phyloP scores from a whole-genome alignment of 768 basidiomycete genomes.

The Tulasnella sp. region DNA sequence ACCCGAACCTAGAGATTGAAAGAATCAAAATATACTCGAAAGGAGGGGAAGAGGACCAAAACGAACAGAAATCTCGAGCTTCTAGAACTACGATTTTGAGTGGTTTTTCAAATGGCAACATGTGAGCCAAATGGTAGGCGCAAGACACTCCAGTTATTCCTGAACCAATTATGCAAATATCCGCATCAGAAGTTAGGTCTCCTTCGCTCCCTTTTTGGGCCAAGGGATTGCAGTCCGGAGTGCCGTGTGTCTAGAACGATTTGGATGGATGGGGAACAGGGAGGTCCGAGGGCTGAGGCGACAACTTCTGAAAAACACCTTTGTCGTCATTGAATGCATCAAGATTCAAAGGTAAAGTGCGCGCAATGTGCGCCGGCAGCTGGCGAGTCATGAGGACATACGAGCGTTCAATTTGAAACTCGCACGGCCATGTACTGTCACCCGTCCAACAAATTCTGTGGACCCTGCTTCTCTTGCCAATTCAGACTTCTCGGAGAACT shows the following conservation, averaged over 20 bases:
- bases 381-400: constrained; percentile 5
- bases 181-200: constrained; percentile 45
- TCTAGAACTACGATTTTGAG: constrained; percentile 60
- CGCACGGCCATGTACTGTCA: too few relatives aligned
- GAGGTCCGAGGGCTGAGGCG: constrained; percentile 25
- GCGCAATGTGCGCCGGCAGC: neutral
- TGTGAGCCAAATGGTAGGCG: constrained; percentile 57
- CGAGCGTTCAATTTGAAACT: too few relatives aligned
- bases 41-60: constrained; percentile 24
- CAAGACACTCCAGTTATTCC: constrained; percentile 69
- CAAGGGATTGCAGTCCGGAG: constrained; percentile 52
- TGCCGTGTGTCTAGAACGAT: constrained; percentile 61
- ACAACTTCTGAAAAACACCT: neutral
- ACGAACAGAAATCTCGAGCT: constrained; percentile 75
- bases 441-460: neutral
- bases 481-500: neutral
- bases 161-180: constrained; percentile 69
- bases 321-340: neutral
- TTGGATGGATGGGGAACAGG: constrained; percentile 56
- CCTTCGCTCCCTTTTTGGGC: constrained; percentile 57
- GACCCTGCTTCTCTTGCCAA: neutral
- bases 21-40: constrained; percentile 12
- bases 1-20: constrained; percentile 47
- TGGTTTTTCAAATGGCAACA: constrained; percentile 33
- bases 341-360: neutral